Evolutionary conservation across 176 grass and related monocot genomes (phyloP).

Genomic region (Aegilops bicornis): DNA sequence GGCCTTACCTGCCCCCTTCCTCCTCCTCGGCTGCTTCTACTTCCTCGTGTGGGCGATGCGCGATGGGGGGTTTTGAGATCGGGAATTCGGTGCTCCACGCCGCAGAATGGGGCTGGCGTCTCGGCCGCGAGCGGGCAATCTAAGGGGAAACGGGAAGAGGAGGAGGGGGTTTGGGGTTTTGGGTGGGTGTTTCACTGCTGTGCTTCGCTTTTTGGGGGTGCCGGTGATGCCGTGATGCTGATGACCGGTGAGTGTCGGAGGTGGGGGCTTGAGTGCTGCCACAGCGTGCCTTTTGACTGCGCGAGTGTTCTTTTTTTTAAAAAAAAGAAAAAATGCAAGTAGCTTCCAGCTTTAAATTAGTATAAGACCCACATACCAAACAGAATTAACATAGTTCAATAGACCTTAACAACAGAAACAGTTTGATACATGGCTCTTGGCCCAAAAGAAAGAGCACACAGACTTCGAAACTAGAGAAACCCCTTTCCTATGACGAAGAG

Average conservation of each 20-base stretch:
- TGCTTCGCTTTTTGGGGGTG: background rate
- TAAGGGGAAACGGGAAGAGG: background rate
- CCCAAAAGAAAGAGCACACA: no score
- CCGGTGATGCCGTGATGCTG: background rate
- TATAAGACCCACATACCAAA: no score
- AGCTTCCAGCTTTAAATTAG: no score
- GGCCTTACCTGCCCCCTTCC: no score
- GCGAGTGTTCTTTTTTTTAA: no score
- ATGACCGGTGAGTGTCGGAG: background rate
- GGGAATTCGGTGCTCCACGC: background rate
- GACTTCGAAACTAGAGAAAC: no score
- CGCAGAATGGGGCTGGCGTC: background rate
- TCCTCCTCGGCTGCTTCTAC: background rate
- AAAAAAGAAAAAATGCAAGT: no score
- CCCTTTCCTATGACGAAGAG: no score
- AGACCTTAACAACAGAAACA: no score
- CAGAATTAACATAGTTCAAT: no score
- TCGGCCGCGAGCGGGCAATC: constrained; percentile 9
- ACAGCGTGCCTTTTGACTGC: no score
- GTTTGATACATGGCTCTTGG: no score
- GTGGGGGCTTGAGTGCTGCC: background rate
- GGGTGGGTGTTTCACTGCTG: background rate
- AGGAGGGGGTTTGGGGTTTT: background rate
- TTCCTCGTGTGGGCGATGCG: background rate
- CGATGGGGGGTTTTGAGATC: background rate